Percentiles rank a stretch among this genome's conserved stretches.
These are phyloP conservation scores for Ophiorrhiza pumila DNA, from an alignment of 257 asterid species.

Conservation along the genomic window DNA sequence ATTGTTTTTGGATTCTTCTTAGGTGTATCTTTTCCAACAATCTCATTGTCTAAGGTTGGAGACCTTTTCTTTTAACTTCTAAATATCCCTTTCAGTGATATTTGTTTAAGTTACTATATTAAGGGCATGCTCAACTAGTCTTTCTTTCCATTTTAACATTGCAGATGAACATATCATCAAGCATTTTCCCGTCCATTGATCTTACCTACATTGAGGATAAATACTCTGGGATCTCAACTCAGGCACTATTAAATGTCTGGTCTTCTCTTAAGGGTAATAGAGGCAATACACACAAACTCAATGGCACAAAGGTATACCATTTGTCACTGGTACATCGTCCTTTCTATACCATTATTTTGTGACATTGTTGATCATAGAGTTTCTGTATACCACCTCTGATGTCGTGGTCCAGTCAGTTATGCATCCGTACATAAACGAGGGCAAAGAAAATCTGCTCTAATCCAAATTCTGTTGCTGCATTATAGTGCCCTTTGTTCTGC, in stretches of 20 bases:
- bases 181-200: conserved; percentile 60
- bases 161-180: conserved; percentile 53
- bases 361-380: too few species aligned
- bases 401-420: not conserved
- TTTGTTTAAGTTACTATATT: conserved; percentile 5
- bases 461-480: not conserved
- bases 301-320: conserved; percentile 47
- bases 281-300: conserved; percentile 35
- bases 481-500: not conserved
- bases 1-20: conserved; percentile 71
- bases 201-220: conserved; percentile 62
- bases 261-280: conserved; percentile 58
- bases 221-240: conserved; percentile 80
- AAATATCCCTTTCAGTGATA: not conserved
- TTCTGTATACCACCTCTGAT: not conserved
- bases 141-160: conserved; percentile 21
- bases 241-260: conserved; percentile 76
- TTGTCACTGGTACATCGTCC: not conserved
- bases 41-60: conserved; percentile 69
- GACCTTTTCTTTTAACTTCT: not conserved
- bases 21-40: conserved; percentile 82
- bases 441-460: not conserved
- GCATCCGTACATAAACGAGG: not conserved
- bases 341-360: not conserved
- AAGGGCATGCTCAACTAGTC: conserved; percentile 6